These are phyloP conservation scores for Stenogyne calaminthoides DNA, from an alignment of 305 asterid species.

Conservation along the genomic window DNA sequence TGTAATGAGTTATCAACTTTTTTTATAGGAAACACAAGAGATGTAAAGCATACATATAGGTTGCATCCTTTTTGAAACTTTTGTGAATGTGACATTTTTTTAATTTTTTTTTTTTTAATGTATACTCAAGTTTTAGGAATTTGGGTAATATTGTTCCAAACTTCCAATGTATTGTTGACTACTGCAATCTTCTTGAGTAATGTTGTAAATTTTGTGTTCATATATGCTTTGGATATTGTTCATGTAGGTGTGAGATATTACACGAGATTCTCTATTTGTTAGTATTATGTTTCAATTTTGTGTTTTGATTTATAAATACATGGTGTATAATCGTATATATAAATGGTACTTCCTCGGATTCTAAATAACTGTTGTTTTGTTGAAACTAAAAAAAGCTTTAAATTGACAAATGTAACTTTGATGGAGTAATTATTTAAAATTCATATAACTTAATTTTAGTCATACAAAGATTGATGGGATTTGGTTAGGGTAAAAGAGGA, in stretches of 20 bases:
- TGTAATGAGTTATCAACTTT: constrained; percentile 25
- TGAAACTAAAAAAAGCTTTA: too few species aligned
- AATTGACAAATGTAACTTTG: too few species aligned
- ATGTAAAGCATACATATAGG: constrained; percentile 26
- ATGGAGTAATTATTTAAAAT: too few species aligned
- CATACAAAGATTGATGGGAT: too few species aligned
- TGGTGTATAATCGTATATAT: too few species aligned
- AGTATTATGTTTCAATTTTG: too few species aligned
- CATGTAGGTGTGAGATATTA: background rate
- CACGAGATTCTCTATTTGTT: background rate
- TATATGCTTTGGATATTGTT: background rate
- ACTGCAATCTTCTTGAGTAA: background rate
- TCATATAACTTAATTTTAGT: too few species aligned
- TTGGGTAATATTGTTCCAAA: constrained; percentile 9
- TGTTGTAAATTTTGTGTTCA: background rate
- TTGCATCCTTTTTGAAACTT: constrained; percentile 17
- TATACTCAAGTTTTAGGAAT: constrained; percentile 4
- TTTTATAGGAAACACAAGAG: constrained; percentile 29
- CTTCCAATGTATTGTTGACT: background rate
- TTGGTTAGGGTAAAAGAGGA: too few species aligned
- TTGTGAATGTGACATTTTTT: constrained; percentile 5
- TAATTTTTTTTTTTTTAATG: background rate
- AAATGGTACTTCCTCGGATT: too few species aligned
- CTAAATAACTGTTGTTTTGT: too few species aligned
- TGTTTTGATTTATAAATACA: background rate